These are phyloP conservation scores for Garcia nutans DNA, from an alignment of 345 rosid genomes.

Conservation along the genomic window DNA sequence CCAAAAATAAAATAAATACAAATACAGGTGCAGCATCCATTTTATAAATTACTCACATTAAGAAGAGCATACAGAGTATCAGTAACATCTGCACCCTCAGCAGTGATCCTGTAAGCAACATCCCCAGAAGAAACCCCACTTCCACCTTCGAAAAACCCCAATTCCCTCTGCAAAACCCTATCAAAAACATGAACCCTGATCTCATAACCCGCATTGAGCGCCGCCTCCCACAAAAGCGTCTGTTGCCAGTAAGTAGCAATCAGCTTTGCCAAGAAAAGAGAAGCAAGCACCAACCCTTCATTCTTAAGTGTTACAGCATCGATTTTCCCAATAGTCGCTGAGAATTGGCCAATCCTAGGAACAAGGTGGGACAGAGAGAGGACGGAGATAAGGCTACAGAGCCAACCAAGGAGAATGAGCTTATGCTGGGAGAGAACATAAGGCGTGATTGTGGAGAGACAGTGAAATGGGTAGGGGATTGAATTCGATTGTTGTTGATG, in stretches of 20 bases:
- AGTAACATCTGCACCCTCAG: constrained; percentile 80
- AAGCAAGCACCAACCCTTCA: constrained; percentile 46
- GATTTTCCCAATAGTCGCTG: constrained; percentile 36
- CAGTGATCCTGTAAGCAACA: constrained; percentile 72
- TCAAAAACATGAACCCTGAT: constrained; percentile 65
- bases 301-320: constrained; percentile 32
- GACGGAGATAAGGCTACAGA: constrained; percentile 72
- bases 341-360: constrained; percentile 58
- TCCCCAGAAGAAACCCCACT: constrained; percentile 67
- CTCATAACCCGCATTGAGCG: constrained; percentile 48
- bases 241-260: constrained; percentile 71
- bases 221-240: constrained; percentile 81
- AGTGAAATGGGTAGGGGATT: constrained; percentile 24
- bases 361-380: constrained; percentile 66
- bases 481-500: not conserved
- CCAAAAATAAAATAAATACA: not conserved
- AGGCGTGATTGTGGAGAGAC: constrained; percentile 54
- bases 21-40: not conserved
- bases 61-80: constrained; percentile 74
- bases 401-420: constrained; percentile 73
- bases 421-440: constrained; percentile 54
- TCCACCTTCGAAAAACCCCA: constrained; percentile 76
- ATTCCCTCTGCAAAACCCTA: constrained; percentile 64
- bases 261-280: constrained; percentile 47
- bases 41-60: constrained; percentile 47